These are phyloP conservation scores for Melampsora americana DNA, from an alignment of 1,284 basidiomycete species.

Conservation along the genomic window DNA sequence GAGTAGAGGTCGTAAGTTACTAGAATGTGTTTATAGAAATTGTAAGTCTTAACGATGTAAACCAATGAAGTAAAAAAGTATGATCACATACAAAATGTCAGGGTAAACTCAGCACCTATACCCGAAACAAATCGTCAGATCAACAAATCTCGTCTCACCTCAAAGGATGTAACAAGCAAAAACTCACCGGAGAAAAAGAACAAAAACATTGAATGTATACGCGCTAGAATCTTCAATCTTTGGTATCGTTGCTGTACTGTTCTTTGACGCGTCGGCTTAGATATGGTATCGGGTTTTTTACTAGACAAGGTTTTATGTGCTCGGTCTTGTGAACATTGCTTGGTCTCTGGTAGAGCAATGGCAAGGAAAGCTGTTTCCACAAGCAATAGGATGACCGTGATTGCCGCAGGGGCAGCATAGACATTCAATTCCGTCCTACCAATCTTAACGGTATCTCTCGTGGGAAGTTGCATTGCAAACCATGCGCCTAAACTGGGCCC, in stretches of 20 bases:
- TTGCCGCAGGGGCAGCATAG: slow-evolving; percentile 74
- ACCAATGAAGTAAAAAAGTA: neutral
- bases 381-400: slow-evolving; percentile 47
- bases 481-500: slow-evolving; percentile 61
- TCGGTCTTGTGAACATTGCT: slow-evolving; percentile 64
- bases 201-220: slow-evolving; percentile 75
- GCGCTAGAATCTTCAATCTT: slow-evolving; percentile 58
- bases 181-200: slow-evolving; percentile 70
- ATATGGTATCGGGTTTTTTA: slow-evolving; percentile 45
- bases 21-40: neutral
- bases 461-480: slow-evolving; percentile 55
- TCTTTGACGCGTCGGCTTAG: neutral
- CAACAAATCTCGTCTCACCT: slow-evolving; percentile 78
- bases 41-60: neutral
- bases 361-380: slow-evolving; percentile 50
- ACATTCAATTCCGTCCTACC: slow-evolving; percentile 65
- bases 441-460: slow-evolving; percentile 45
- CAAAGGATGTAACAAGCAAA: neutral
- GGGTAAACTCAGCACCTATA: slow-evolving; percentile 40
- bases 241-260: slow-evolving; percentile 42
- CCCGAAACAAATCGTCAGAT: slow-evolving; percentile 55
- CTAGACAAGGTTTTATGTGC: slow-evolving; percentile 57
- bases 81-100: slow-evolving; percentile 28
- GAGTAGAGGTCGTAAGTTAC: slow-evolving; percentile 21
- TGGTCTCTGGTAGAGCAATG: slow-evolving; percentile 52